Base-by-base conservation (phyloP, 2,329 filamentous ascomycete species). In the Botrytis medusae region DNA sequence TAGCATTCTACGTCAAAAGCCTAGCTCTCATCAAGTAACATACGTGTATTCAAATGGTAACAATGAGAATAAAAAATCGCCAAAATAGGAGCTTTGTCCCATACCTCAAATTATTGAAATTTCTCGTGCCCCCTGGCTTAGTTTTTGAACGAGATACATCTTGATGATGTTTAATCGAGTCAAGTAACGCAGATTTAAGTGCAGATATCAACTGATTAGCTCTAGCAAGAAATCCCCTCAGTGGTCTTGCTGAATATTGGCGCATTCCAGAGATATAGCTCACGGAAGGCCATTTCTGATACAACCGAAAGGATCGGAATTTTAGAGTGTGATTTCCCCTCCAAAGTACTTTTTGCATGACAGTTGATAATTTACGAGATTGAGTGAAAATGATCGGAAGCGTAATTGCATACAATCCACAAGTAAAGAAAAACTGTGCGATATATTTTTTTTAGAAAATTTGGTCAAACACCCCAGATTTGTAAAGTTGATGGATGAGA, bases 311-410 rank as follows among this genome's bases (percentile, higher is more conserved):
- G 6, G 20, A 69, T 32, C 40, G 65, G 22, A 57, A 57, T 54
- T 29, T 57, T 5, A 54, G 1, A 57, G 34, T 6, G 10, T 32
- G 48, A 32, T 42, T 57, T 18, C 22, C 37, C 7, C 48, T 44
- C 37, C n/a, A 57, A 20, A 69, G 51, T 25, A 44, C 48, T 57
- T 69, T 32, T 42, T 18, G 48, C 48, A 69, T 69, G 48, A 40
- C 32, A 51, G 22, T n/a, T 20, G 14, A 32, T 37, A 7, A 67
- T 51, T 9, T 37, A 37, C 9, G 44, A 40, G 32, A n/a, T 14
- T 22, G 46, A 29, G 12, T 40, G 9, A 29, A 4, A 29, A 10
- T 65, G 1, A 16, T 44, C 14, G 1, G 29, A 8, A 29, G 12
- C 14, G 1, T 4, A 42, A 9, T 44, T 54, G 1, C 0, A 40